Base-by-base conservation (phyloP, 768 basidiomycete genomes). In the Rhodotorula sphaerocarpa region DNA sequence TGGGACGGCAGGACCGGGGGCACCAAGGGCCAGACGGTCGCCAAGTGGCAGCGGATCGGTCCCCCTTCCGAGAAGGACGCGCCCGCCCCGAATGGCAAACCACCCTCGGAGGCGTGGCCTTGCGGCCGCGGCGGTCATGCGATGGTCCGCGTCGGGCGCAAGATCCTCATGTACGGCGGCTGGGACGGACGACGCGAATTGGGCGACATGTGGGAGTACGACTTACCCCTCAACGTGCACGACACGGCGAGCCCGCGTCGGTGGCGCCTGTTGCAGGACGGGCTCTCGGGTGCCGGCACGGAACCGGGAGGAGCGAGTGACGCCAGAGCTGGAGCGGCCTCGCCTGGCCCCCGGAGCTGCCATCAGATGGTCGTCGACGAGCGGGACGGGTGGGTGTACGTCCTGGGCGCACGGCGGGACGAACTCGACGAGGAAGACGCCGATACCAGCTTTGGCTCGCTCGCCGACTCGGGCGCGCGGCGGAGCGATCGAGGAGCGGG, bases 131-230 rank as follows among this genome's bases (percentile, higher is more conserved):
- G 64, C 14, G 68, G 68, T 16, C 68, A 70, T 36, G 50, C 60
- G 33, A 56, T 70, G 46, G 68, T 70, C 23, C 36, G 61, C 25
- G 47, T 63, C 9, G 64, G 61, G 9, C 28, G 68, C 4, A 62
- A 54, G 23, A 7, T 70, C 15, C 11, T 66, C n/a, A 47, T 70
- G 34, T 63, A 47, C n/a, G 68, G 68, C 31, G 68, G 68, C 20
- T 66, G 64, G 64, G 57, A 57, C 36, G 59, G 59, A 4, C 2
- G 3, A 5, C 21, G 28, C 7, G 57, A 62, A 14, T 28, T 63
- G 3, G 63, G 55, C 12, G 68, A 63, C 42, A 2, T 66, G 45
- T 70, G 68, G 68, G 64, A 66, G 44, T 63, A 46, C 33, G 61
- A 66, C 23, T 33, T 69, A 16, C 55, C 58, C 5, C 39, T 36